Percentiles rank a stretch among this genome's conserved stretches.
These are phyloP conservation scores for Juncus effusus DNA, from an alignment of 176 grass and related monocot species.

Conservation along the genomic window DNA sequence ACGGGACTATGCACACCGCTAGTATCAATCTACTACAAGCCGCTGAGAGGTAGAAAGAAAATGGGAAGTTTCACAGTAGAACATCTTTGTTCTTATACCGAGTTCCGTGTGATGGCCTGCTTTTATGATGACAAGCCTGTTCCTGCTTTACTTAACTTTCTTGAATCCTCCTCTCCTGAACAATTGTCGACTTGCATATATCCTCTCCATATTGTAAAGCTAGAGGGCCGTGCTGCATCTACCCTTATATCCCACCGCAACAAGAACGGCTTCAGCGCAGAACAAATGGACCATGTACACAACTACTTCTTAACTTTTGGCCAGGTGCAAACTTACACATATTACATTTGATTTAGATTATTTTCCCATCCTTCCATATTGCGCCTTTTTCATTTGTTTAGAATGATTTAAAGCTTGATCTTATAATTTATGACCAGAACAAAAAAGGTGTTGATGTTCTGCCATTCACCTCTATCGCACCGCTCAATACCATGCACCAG, in stretches of 20 bases:
- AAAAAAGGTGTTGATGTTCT: slow-evolving; percentile 27
- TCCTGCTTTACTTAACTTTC: slow-evolving; percentile 6
- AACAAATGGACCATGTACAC: slow-evolving; percentile 30
- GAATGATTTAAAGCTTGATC: no score
- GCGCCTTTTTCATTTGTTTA: no score
- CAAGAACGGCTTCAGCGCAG: slow-evolving; percentile 18
- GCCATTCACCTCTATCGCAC: slow-evolving; percentile 37
- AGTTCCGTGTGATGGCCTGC: slow-evolving; percentile 26
- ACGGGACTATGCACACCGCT: slow-evolving; percentile 8
- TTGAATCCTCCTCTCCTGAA: slow-evolving; percentile 18
- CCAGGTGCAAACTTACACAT: background rate
- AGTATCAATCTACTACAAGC: slow-evolving; percentile 28
- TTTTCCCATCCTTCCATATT: no score
- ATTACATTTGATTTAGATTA: no score
- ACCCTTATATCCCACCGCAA: slow-evolving; percentile 31
- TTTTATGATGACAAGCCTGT: slow-evolving; percentile 30
- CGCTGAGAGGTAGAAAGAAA: slow-evolving; percentile 18
- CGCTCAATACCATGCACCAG: slow-evolving; percentile 35
- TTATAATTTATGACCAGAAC: slow-evolving; percentile 6
- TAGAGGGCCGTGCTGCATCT: slow-evolving; percentile 17
- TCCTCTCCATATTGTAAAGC: slow-evolving; percentile 32
- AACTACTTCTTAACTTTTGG: slow-evolving; percentile 29
- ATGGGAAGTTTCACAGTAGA: background rate
- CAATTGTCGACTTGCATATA: slow-evolving; percentile 20
- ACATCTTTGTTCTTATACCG: background rate